Evolutionary conservation across 257 asterid species (phyloP), one percentile per base, ranked within the genome.

Genomic region (Nicotiana undulata): DNA sequence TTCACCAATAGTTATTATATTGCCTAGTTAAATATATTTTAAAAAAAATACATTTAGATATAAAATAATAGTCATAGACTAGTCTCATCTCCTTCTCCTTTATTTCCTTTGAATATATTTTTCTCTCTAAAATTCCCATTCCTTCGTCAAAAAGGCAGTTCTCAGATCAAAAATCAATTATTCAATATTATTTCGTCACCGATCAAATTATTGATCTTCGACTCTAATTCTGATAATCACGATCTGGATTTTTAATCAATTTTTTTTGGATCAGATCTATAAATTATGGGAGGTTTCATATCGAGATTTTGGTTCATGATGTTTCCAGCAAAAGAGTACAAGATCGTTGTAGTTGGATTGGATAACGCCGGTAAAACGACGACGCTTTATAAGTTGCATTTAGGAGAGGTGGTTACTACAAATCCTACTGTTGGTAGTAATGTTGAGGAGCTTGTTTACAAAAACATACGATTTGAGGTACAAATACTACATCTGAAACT

Each of bases 311-410:
- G 98, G 98, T 95, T 89, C 91, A 92, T 92, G 98, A 10, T 93
- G 84, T 95, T 95, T 82, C 97, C 97, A 77, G 99, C 99, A 37
- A 91, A 92, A 90, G 98, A 95, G 91, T 95, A 95, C 90, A 95
- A 95, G 93, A 95, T 93, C 91, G 97, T 95, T 75, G 98, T 95
- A 80, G 98, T 95, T 26, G 99, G 99, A 46, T 87, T 95, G 83
- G 99, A 95, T 81, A 95, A 95, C 93, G 99, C 98, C 22, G 99
- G 99, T 11, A 95, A 95, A 87, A 93, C 99, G 85, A 95, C 98
- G 85, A 95, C 99, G 89, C 99, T 95, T 85, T 95, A 95, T 90
- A 92, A 92, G 89, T 86, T 92, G 51, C 95, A 92, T 82, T 79
- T 95, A 80, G 99, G 99, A 9, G 99, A 93, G 86, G 98, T 95